Percentiles rank a stretch among this genome's conserved stretches.
Conservation (phyloP, 2,329 filamentous ascomycete species). For the Aspergillus pseudoterreus region DNA sequence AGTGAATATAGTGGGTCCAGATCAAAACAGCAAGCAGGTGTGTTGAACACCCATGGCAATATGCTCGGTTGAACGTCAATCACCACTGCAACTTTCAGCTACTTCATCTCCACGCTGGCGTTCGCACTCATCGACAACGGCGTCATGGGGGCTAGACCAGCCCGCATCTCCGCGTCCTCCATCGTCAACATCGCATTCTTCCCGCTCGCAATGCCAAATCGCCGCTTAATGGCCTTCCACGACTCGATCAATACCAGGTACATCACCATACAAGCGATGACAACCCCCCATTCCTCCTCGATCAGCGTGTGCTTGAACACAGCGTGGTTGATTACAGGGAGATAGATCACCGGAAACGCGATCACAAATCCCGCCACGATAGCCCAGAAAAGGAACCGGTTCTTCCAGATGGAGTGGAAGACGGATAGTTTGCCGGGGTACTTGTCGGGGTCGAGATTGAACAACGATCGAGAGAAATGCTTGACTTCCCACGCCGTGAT, state of each 20-base stretch:
- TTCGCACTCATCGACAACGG: constrained; percentile 24
- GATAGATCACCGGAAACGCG: constrained; percentile 60
- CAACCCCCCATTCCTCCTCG: constrained; percentile 66
- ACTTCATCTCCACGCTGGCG: constrained; percentile 22
- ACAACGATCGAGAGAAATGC: constrained; percentile 69
- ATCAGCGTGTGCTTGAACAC: constrained; percentile 66
- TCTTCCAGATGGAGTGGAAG: constrained; percentile 63
- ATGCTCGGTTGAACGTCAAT: background rate
- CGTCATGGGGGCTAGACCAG: constrained; percentile 18
- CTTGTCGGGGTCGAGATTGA: constrained; percentile 53
- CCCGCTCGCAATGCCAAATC: constrained; percentile 31
- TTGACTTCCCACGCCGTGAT: constrained; percentile 78
- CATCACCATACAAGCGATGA: constrained; percentile 55
- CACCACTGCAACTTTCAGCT: background rate
- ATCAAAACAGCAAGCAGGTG: background rate
- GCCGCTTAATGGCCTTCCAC: constrained; percentile 64
- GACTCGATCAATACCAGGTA: constrained; percentile 61
- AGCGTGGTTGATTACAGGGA: constrained; percentile 60
- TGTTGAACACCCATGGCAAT: constrained; percentile 13
- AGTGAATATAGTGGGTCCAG: constrained; percentile 8
- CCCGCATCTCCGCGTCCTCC: constrained; percentile 31
- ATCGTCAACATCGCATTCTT: constrained; percentile 27
- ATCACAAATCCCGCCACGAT: constrained; percentile 54
- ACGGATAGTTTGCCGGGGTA: constrained; percentile 63
- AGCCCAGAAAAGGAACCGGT: constrained; percentile 67